These are phyloP conservation scores for Friedmanniomyces simplex DNA, from an alignment of 495 filamentous ascomycete species.

Conservation along the genomic window DNA sequence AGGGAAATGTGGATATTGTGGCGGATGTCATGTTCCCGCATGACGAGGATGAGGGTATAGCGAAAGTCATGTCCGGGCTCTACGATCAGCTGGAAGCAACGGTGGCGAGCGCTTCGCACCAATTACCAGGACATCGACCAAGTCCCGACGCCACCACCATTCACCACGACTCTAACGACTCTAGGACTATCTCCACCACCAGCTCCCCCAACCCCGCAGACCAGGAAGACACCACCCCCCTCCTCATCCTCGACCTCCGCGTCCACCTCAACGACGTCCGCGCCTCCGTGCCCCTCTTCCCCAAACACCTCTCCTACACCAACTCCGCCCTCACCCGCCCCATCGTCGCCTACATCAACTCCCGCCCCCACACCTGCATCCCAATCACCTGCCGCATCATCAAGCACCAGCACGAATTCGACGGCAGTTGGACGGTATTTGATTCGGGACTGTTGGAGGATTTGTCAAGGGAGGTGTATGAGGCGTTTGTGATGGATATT, in stretches of 20 bases:
- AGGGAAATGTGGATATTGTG: constrained; percentile 92
- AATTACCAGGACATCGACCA: neutral
- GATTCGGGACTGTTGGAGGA: constrained; percentile 95
- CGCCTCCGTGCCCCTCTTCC: constrained; percentile 86
- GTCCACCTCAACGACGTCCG: constrained; percentile 87
- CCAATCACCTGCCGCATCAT: constrained; percentile 90
- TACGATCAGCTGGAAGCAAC: constrained; percentile 91
- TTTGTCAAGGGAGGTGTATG: constrained; percentile 84
- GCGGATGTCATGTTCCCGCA: constrained; percentile 88
- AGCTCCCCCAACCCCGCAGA: too few species aligned
- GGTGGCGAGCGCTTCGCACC: constrained; percentile 45
- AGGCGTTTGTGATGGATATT: constrained; percentile 82
- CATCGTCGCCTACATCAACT: constrained; percentile 99
- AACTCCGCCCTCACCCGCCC: constrained; percentile 91
- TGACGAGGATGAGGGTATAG: constrained; percentile 64
- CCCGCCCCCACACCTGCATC: constrained; percentile 71
- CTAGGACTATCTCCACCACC: constrained; percentile 5
- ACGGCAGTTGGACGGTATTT: constrained; percentile 90
- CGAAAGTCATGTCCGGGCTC: constrained; percentile 85
- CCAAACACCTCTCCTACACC: constrained; percentile 79
- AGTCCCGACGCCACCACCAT: neutral
- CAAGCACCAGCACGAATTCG: constrained; percentile 77
- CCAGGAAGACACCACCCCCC: constrained; percentile 39
- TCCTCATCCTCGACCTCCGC: constrained; percentile 79
- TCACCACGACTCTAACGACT: constrained; percentile 33